Base-by-base conservation (phyloP, 2,329 filamentous ascomycete genomes). In the Trichoderma sp. region DNA sequence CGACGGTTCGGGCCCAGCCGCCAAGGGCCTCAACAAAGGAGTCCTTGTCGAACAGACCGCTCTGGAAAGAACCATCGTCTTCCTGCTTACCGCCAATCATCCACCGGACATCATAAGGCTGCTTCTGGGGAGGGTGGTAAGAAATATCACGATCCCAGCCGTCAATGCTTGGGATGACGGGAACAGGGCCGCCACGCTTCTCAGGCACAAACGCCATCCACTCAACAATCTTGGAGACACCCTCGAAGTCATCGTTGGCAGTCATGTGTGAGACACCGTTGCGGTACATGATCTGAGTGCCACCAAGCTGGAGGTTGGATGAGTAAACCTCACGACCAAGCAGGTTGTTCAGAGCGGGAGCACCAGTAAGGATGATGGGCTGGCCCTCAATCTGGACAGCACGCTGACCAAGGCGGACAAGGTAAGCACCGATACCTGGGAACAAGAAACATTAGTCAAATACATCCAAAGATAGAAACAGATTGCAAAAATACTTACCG, bases 231-330 rank as follows among this genome's bases (percentile, higher is more conserved):
- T 97, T 97, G 79, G 93, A 94, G 26, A 99, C 93, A 89, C 96
- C 96, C 79, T 95, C 95, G 78, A 99, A 98, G 85, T 99, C 96
- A 79, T 99, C 95, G 77, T 92, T 93, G 79, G 96, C 96, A 76
- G 95, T 98, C 93, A 98, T 95, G 86, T 99, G 96, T 26, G 96
- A 98, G 56, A 99, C 96, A 90, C 96, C 96, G 82, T 99, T 99
- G 86, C 93, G 95, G 90, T 99, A 98, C 96, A 99, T 99, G 88
- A 99, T 99, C 84, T 99, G 96, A n/a, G 96, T 99, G 78, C 96
- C 96, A 90, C 96, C 96, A 75, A 99, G 93, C 87, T 99, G 96
- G 80, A 99, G 85, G 88, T 99, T 99, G 73, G 96, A 98, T 28
- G 96, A 98, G 86, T 99, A 99, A 34, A 99, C 95, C 84, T 99